Evolutionary conservation across 768 basidiomycete genomes (phyloP), one percentile per base, ranked within the genome.

Genomic region (Chalciporus chontae): DNA sequence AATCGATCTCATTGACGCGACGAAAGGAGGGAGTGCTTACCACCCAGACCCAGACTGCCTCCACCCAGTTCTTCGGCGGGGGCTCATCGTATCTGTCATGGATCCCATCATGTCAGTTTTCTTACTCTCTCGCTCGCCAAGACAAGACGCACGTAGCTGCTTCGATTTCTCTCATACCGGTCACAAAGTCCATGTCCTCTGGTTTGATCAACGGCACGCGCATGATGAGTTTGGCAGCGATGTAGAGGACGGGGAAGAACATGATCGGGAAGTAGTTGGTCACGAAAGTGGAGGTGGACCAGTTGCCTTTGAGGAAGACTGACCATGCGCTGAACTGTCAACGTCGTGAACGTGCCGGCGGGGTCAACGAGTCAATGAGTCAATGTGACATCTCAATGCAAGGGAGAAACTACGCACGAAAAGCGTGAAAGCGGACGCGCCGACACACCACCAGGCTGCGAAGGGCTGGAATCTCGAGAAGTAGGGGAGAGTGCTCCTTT

Each of bases 211-310:
- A 0, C 3, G 41, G 52, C 1, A 31, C 52, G 31, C 53, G 52
- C 56, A 47, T 62, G 42, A 47, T 1, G 8, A 56, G 4, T 39
- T 56, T 68, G 40, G 59, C 56, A 18, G 47, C 62, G 14, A 73
- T 2, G 61, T 73, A 81, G 10, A 81, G 54, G 37, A 77, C 36
- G 14, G 77, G 77, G 70, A 81, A 78, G 43, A 76, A 56, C 32
- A 59, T 57, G 50, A 76, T 53, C 10, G 74, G 71, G 26, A 74
- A 36, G 49, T 77, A 76, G 60, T 71, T 64, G 4, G 74, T 76
- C 19, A 76, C 65, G 53, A 76, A 76, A 0, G 64, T 68, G 24
- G 63, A 68, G 8, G 65, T 56, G 39, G 55, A 57, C 75, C 74
- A 76, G 44, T 62, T 56, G 4, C 62, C 69, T n/a, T 55, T 60